Percentiles rank a stretch among this genome's conserved stretches.
Evolutionary conservation across 2,329 filamentous ascomycete species (phyloP).

Genomic region (Colletotrichum tropicicola): DNA sequence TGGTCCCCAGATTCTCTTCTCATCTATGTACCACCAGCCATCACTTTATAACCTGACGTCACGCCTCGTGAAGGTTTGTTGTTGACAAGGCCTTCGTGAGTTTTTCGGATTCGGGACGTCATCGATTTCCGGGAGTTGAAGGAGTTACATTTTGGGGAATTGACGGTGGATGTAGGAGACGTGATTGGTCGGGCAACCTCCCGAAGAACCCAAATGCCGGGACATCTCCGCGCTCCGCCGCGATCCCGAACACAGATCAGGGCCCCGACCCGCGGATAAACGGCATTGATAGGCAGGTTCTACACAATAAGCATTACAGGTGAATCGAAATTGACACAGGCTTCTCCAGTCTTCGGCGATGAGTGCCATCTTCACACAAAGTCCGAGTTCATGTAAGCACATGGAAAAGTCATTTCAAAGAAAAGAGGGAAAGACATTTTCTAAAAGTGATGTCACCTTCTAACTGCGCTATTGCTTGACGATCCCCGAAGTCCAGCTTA

Average conservation of each 20-base stretch:
- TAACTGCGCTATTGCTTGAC: too few relatives aligned
- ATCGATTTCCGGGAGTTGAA: slow-evolving; percentile 6
- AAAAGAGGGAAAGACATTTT: too few relatives aligned
- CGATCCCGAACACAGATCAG: neutral
- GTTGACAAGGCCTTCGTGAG: neutral
- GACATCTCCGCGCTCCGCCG: slow-evolving; percentile 17
- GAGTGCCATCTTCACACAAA: too few relatives aligned
- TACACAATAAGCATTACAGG: too few relatives aligned
- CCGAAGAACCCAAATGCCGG: slow-evolving; percentile 11
- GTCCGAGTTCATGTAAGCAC: too few relatives aligned
- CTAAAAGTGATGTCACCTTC: too few relatives aligned
- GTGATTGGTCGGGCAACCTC: neutral
- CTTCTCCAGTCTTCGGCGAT: neutral
- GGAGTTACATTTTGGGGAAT: neutral
- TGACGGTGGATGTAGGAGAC: neutral
- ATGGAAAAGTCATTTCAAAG: too few relatives aligned
- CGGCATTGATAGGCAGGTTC: too few relatives aligned
- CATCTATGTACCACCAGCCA: neutral
- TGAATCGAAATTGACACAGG: neutral
- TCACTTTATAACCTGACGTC: slow-evolving; percentile 15
- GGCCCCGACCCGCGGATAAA: neutral
- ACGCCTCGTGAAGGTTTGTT: neutral
- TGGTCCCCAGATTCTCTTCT: neutral
- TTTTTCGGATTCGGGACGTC: slow-evolving; percentile 16
- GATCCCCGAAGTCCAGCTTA: too few relatives aligned